These are phyloP conservation scores for Colletotrichum truncatum DNA, from an alignment of 2,329 filamentous ascomycete genomes.

Conservation along the genomic window DNA sequence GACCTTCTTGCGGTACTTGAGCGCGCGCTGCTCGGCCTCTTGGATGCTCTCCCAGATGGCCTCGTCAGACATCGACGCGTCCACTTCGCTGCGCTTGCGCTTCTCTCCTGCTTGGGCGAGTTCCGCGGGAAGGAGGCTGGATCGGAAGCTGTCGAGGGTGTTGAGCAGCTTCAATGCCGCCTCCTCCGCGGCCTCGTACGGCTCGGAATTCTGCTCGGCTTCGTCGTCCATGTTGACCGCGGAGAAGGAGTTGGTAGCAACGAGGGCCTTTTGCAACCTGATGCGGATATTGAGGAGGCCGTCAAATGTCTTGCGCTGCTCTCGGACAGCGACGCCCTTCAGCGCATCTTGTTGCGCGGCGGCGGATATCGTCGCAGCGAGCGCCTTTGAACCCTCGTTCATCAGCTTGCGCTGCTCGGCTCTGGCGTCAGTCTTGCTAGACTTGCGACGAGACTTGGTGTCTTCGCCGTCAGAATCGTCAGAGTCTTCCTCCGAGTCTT, in stretches of 20 bases:
- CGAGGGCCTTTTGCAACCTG: slow-evolving; percentile 88
- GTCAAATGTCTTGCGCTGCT: slow-evolving; percentile 88
- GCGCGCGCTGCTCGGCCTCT: slow-evolving; percentile 67
- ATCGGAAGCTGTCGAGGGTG: slow-evolving; percentile 76
- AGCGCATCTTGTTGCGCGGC: slow-evolving; percentile 80
- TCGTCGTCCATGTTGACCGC: slow-evolving; percentile 50
- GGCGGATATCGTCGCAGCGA: slow-evolving; percentile 68
- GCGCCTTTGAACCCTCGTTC: slow-evolving; percentile 71
- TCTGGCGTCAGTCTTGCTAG: slow-evolving; percentile 43
- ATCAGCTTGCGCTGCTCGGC: slow-evolving; percentile 74
- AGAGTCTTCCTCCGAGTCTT: slow-evolving; percentile 40
- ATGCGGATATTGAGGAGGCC: slow-evolving; percentile 90
- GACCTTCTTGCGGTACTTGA: slow-evolving; percentile 72
- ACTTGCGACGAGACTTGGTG: slow-evolving; percentile 13
- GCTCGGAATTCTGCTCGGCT: slow-evolving; percentile 53
- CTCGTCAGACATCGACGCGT: slow-evolving; percentile 65
- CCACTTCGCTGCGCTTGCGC: slow-evolving; percentile 61
- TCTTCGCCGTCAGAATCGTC: slow-evolving; percentile 14
- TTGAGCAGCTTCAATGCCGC: slow-evolving; percentile 88
- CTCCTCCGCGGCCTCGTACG: slow-evolving; percentile 80
- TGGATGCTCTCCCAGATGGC: slow-evolving; percentile 80
- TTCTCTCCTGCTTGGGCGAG: slow-evolving; percentile 61
- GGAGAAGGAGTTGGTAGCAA: slow-evolving; percentile 80
- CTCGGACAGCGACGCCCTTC: slow-evolving; percentile 87
- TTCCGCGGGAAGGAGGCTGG: slow-evolving; percentile 61